Evolutionary conservation across 2,329 filamentous ascomycete species (phyloP).

Genomic region (Venturia carpophila): DNA sequence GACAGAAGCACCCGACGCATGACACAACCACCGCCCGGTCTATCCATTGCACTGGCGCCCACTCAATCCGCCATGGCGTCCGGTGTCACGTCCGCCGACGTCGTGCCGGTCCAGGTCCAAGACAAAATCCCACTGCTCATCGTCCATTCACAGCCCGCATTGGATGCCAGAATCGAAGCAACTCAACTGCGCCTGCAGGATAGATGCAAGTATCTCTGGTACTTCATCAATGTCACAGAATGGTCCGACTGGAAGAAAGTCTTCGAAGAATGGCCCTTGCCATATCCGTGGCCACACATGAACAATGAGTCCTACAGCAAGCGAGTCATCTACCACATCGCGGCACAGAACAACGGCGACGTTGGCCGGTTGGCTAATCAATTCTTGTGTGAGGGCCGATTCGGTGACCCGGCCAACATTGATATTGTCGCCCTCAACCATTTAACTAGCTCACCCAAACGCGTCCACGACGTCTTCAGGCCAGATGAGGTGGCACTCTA

Average conservation of each 20-base stretch:
- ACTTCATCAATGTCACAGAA: neutral
- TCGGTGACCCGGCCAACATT: neutral
- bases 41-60: neutral
- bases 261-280: slow-evolving; percentile 1
- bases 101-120: neutral
- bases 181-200: neutral
- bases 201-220: neutral
- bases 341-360: neutral
- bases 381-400: neutral
- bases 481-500: neutral
- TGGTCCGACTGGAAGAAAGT: neutral
- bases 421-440: neutral
- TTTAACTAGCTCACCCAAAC: neutral
- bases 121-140: neutral
- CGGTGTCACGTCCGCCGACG: neutral
- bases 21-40: neutral
- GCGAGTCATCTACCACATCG: slow-evolving; percentile 4
- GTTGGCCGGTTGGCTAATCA: neutral
- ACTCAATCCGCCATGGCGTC: slow-evolving; percentile 3
- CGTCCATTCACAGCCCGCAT: neutral
- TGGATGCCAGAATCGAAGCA: slow-evolving; percentile 2
- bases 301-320: slow-evolving; percentile 1
- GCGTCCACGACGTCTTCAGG: neutral
- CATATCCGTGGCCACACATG: neutral
- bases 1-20: neutral